These are phyloP conservation scores for Wickerhamiella spandovensis DNA, from an alignment of 805 yeast species.

Conservation along the genomic window DNA sequence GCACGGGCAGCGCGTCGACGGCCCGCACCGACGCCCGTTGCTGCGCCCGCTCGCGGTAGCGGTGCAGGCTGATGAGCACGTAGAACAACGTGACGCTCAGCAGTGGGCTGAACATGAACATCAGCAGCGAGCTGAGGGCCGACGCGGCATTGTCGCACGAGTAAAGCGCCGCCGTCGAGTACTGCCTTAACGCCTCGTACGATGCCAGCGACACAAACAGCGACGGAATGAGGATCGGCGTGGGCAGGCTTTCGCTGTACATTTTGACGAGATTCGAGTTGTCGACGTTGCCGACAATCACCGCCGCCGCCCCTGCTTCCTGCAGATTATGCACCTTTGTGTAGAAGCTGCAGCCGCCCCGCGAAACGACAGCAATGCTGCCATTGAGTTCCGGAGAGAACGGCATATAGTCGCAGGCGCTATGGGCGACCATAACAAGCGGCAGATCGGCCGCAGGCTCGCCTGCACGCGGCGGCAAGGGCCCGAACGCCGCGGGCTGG, in stretches of 20 bases:
- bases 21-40: conserved; percentile 27
- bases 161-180: conserved; percentile 10
- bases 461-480: background rate
- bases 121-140: conserved; percentile 25
- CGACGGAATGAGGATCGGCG: conserved; percentile 35
- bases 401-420: background rate
- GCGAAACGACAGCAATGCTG: conserved; percentile 25
- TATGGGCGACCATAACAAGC: background rate
- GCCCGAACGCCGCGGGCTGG: conserved; percentile 1
- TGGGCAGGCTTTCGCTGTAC: conserved; percentile 36
- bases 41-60: conserved; percentile 23
- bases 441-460: background rate
- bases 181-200: conserved; percentile 20
- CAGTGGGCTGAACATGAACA: conserved; percentile 29
- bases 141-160: conserved; percentile 18
- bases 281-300: conserved; percentile 44
- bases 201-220: conserved; percentile 38
- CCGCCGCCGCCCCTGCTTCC: conserved; percentile 34
- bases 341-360: conserved; percentile 47
- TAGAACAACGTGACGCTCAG: conserved; percentile 27
- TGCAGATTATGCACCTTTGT: conserved; percentile 36
- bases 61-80: conserved; percentile 24
- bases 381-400: conserved; percentile 9
- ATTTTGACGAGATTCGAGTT: conserved; percentile 30
- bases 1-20: conserved; percentile 27